Evolutionary conservation across 163 green algal species (phyloP).

Genomic region (Scenedesmus sp.): DNA sequence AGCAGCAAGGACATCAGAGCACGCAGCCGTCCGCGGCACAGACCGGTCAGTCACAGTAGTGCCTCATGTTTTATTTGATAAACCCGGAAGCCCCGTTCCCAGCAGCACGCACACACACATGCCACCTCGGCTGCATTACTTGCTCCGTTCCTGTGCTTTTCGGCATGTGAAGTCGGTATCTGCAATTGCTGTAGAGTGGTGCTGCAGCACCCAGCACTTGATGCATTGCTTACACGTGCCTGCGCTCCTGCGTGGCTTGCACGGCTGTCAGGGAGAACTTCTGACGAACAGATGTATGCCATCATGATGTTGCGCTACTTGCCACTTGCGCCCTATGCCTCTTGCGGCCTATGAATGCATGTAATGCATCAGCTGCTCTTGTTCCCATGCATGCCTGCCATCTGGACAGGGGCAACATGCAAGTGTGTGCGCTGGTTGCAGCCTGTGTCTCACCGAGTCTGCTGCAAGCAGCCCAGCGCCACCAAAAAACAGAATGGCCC

Average conservation of each 20-base stretch:
- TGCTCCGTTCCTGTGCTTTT: too few relatives aligned
- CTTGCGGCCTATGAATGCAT: neutral
- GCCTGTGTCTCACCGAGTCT: slow-evolving; percentile 27
- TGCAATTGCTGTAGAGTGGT: too few relatives aligned
- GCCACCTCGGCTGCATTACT: too few relatives aligned
- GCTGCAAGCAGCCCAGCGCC: slow-evolving; percentile 29
- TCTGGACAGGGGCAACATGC: neutral
- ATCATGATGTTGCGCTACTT: neutral
- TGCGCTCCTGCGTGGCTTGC: too few relatives aligned
- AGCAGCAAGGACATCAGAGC: neutral
- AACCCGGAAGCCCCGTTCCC: too few relatives aligned
- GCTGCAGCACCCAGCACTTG: too few relatives aligned
- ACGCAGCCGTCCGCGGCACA: neutral
- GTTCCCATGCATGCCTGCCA: neutral
- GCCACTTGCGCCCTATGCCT: neutral
- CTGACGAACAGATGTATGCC: too few relatives aligned
- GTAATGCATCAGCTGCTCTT: neutral
- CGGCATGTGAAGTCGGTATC: too few relatives aligned
- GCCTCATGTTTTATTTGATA: too few relatives aligned
- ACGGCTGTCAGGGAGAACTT: too few relatives aligned
- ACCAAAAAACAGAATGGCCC: slow-evolving; percentile 29
- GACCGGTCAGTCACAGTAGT: neutral
- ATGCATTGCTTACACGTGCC: too few relatives aligned
- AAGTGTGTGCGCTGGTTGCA: neutral
- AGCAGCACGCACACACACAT: too few relatives aligned